A percentile compares a stretch with the other conserved stretches of the same genome.
phyloP scores from a whole-genome alignment of 1,284 basidiomycete species.

The Xerocomus amazonicus region DNA sequence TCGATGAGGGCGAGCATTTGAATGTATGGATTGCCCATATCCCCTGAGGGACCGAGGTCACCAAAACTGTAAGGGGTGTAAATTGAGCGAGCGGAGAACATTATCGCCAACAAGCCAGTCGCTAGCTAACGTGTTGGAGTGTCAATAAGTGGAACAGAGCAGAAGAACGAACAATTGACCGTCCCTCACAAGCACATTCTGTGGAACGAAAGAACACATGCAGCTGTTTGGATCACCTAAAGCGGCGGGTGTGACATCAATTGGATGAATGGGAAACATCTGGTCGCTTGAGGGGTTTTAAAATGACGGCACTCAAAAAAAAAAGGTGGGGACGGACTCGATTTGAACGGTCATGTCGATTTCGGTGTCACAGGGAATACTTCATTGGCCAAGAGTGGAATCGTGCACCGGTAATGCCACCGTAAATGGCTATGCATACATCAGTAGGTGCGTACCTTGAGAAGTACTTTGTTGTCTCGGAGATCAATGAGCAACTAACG shows the following conservation, averaged over 20 bases:
- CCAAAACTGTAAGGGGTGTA: conserved; percentile 88
- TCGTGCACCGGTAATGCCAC: conserved; percentile 56
- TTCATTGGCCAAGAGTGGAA: conserved; percentile 52
- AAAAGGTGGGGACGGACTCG: conserved; percentile 43
- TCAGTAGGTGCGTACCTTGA: conserved; percentile 61
- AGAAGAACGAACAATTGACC: conserved; percentile 56
- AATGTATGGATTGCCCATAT: conserved; percentile 72
- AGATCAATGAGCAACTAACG: conserved; percentile 44
- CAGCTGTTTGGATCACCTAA: conserved; percentile 48
- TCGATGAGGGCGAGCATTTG: conserved; percentile 66
- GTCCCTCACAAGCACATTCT: conserved; percentile 47
- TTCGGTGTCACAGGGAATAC: conserved; percentile 66
- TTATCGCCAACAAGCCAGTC: conserved; percentile 83
- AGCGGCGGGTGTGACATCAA: conserved; percentile 59
- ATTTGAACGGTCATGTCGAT: conserved; percentile 74
- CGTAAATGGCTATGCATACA: conserved; percentile 65
- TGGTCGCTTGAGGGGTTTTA: conserved; percentile 44
- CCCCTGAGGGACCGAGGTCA: conserved; percentile 59
- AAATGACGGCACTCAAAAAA: conserved; percentile 9
- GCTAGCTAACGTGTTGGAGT: conserved; percentile 35
- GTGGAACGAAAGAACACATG: conserved; percentile 70
- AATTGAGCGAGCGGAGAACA: conserved; percentile 77
- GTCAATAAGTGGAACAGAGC: conserved; percentile 1
- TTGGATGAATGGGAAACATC: conserved; percentile 70
- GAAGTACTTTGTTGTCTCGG: conserved; percentile 1